Conservation (phyloP, 495 filamentous ascomycete genomes). For the Trichoderma virens region DNA sequence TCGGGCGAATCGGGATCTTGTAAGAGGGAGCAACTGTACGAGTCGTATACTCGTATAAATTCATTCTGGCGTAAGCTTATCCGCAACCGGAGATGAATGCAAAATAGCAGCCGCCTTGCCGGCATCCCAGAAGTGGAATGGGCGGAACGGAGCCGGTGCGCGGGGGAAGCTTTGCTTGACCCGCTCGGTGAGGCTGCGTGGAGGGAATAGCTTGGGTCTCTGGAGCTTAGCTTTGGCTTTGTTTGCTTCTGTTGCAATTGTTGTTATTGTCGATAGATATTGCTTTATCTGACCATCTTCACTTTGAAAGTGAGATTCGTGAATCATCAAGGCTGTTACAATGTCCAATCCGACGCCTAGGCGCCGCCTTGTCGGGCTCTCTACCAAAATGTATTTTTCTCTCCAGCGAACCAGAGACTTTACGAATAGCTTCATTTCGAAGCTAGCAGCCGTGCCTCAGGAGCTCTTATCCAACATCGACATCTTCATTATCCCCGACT, state of each 20-base stretch:
- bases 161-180: not conserved
- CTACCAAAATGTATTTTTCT: slow-evolving; percentile 80
- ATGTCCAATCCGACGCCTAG: slow-evolving; percentile 25
- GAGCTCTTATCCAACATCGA: slow-evolving; percentile 34
- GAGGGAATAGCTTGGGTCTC: not conserved
- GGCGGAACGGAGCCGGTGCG: not conserved
- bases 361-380: slow-evolving; percentile 68
- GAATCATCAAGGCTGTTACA: not conserved
- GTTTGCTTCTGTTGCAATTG: no score
- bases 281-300: no score
- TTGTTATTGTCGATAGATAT: no score
- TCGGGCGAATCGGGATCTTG: not conserved
- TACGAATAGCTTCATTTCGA: slow-evolving; percentile 43
- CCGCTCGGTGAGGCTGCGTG: not conserved
- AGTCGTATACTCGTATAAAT: not conserved
- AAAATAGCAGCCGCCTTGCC: not conserved
- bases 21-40: not conserved
- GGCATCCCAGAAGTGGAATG: slow-evolving; percentile 6
- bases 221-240: not conserved
- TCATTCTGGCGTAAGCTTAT: not conserved
- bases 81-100: not conserved
- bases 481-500: slow-evolving; percentile 67
- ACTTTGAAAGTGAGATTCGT: no score
- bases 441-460: slow-evolving; percentile 14
- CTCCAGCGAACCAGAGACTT: slow-evolving; percentile 55